These are phyloP conservation scores for Zalaria obscura DNA, from an alignment of 2,329 filamentous ascomycete genomes.

Conservation along the genomic window DNA sequence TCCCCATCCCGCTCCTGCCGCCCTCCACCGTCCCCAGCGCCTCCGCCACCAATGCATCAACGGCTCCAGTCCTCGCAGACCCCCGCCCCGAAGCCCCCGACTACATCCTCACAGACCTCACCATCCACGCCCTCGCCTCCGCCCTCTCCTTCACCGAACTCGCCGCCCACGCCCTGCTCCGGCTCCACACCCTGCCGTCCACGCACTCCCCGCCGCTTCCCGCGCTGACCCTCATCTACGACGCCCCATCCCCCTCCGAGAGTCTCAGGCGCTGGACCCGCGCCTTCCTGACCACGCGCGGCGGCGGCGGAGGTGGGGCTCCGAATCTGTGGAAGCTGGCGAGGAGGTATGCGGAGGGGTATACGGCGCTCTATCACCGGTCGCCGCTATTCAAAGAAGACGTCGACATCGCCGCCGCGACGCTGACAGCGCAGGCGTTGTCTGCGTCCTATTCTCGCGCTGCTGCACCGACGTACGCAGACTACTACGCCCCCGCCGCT, in stretches of 20 bases:
- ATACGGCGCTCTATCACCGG: conserved; percentile 6
- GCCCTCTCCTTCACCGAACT: background rate
- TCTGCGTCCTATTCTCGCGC: no score
- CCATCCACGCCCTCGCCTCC: background rate
- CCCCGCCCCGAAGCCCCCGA: background rate
- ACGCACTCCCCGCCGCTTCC: background rate
- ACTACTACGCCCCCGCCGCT: no score
- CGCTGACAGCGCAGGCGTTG: no score
- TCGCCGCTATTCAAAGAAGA: conserved; percentile 9
- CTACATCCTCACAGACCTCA: background rate
- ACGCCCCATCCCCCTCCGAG: no score
- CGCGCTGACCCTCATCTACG: background rate
- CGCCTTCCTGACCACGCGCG: background rate
- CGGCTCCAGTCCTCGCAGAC: background rate
- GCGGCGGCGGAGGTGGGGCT: conserved; percentile 6
- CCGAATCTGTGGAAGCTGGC: conserved; percentile 7
- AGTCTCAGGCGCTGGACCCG: background rate
- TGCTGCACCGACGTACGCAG: no score
- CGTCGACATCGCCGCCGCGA: background rate
- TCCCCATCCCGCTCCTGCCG: background rate
- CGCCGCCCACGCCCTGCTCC: background rate
- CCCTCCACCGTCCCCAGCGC: background rate
- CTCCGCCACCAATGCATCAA: background rate
- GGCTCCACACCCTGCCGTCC: background rate
- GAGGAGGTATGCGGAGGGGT: conserved; percentile 2